Evolutionary conservation across 768 basidiomycete genomes (phyloP), one percentile per base, ranked within the genome.

Genomic region (Tulasnella sp.): DNA sequence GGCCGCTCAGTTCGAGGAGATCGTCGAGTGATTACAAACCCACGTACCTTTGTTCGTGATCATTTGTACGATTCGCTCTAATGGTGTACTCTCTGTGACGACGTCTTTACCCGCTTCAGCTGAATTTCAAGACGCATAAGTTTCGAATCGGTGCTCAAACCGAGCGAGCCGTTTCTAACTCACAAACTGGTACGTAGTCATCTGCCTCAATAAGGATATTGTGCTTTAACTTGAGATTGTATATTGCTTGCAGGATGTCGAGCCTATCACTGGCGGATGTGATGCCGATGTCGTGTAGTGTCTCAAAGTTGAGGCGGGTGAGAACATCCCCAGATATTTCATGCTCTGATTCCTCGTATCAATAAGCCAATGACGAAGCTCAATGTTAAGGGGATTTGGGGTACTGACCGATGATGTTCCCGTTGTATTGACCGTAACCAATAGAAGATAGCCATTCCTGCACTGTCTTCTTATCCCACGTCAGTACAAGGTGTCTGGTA

Each of bases 261-360:
- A 99, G 74, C 58, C 96, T 78, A 72, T 97, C 94, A 19, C 96
- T 96, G 64, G 98, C 81, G 34, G 87, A 89, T n/a, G 80, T 69
- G 44, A 99, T 80, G 7, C 96, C 96, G 58, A 97, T 75, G 44
- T 87, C 84, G 71, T 88, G 89, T 64, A 99, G 80, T 1, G 81
- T 73, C 23, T 93, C 88, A n/a, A 83, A 78, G 69, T 92, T 86
- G 51, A 97, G 78, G 66, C 87, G 75, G 63, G 86, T 83, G 5
- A 99, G 79, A 1, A 90, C 82, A 64, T 97, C 93, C 58, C 96
- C 96, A 17, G 86, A 85, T 64, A 99, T 89, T 63, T 82, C 86
- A 71, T 99, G 88, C 69, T 93, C 95, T 95, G 34, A 5, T 5
- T 38, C 34, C 52, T 64, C 56, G 63, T 61, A 49, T 21, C 29